A percentile compares a stretch with the other conserved stretches of the same genome.
Evolutionary conservation across 2,329 filamentous ascomycete genomes (phyloP).

Genomic region (Phialophora verrucosa): DNA sequence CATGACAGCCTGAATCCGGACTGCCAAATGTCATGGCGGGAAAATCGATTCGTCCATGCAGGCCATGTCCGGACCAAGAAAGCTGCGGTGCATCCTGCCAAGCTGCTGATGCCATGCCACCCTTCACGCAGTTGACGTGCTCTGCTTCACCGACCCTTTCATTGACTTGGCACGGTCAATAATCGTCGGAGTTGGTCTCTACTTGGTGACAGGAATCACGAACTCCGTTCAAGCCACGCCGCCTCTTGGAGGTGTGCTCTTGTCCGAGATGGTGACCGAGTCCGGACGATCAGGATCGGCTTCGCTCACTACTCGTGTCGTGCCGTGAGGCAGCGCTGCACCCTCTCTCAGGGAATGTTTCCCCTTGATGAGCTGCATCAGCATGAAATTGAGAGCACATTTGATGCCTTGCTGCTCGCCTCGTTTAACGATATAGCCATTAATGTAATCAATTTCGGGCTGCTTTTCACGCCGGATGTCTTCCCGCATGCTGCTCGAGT

Average conservation of each 20-base stretch:
- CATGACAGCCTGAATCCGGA: neutral
- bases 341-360: conserved; percentile 47
- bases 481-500: conserved; percentile 70
- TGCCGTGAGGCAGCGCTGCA: conserved; percentile 25
- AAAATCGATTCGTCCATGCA: neutral
- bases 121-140: conserved; percentile 3
- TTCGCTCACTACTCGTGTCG: conserved; percentile 22
- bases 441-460: conserved; percentile 83
- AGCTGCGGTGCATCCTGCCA: neutral
- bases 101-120: conserved; percentile 10
- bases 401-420: conserved; percentile 75
- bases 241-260: conserved; percentile 26
- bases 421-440: conserved; percentile 81
- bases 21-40: neutral
- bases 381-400: conserved; percentile 73
- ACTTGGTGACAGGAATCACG: conserved; percentile 5
- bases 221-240: conserved; percentile 17
- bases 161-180: neutral
- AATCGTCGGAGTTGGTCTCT: neutral
- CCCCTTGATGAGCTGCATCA: conserved; percentile 74
- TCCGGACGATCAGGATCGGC: conserved; percentile 18
- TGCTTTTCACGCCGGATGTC: conserved; percentile 65
- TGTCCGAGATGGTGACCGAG: conserved; percentile 27
- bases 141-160: neutral
- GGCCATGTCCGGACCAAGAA: neutral